These are phyloP conservation scores for Coemansia umbellata DNA, from an alignment of 192 early-diverging fungal genomes.

Conservation along the genomic window DNA sequence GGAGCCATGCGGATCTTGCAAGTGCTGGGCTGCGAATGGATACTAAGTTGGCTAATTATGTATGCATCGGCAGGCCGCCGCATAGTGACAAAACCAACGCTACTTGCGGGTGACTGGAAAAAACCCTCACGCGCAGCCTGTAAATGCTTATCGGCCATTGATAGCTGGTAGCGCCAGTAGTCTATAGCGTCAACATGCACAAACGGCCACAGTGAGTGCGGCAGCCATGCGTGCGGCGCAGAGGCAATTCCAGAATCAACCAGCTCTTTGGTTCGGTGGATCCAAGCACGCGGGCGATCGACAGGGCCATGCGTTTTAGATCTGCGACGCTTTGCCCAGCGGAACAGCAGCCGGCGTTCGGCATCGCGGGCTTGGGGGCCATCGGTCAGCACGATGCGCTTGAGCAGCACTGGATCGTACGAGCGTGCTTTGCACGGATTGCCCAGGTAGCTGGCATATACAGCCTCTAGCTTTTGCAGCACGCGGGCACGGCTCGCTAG, in stretches of 20 bases:
- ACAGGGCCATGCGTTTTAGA: neutral
- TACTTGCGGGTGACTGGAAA: conserved; percentile 12
- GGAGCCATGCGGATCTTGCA: conserved; percentile 62
- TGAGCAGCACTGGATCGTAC: conserved; percentile 58
- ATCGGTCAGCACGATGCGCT: conserved; percentile 26
- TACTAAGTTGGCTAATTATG: conserved; percentile 60
- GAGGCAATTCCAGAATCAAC: neutral
- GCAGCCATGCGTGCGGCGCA: neutral
- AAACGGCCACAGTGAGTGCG: conserved; percentile 14
- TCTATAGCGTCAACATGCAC: conserved; percentile 59
- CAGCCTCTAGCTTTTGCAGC: conserved; percentile 55
- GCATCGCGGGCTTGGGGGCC: conserved; percentile 23
- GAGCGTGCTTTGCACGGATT: conserved; percentile 64
- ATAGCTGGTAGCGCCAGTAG: conserved; percentile 54
- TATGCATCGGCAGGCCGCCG: conserved; percentile 61
- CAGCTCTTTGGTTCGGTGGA: neutral
- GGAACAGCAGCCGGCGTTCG: conserved; percentile 27
- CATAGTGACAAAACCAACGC: conserved; percentile 74
- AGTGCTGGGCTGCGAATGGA: conserved; percentile 58
- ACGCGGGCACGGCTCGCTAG: conserved; percentile 37
- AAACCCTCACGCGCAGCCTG: conserved; percentile 34
- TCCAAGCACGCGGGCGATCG: conserved; percentile 1
- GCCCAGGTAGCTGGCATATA: conserved; percentile 57
- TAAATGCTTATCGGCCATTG: conserved; percentile 49
- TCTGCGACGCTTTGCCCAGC: conserved; percentile 22